Evolutionary conservation across 805 yeast species (phyloP), one percentile per base, ranked within the genome.

Genomic region (Deakozyma indianensis): DNA sequence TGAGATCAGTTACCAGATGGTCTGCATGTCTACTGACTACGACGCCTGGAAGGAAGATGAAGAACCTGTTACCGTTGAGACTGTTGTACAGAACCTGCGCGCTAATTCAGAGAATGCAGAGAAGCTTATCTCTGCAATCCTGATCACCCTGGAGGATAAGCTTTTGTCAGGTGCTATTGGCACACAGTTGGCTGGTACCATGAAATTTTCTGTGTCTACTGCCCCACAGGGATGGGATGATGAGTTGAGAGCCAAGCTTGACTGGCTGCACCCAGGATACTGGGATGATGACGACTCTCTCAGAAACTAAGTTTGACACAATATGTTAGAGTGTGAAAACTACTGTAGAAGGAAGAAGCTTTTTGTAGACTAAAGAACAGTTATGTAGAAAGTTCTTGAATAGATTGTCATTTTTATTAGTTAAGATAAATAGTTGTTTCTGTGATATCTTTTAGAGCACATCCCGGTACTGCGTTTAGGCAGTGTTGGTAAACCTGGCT

Each of bases 11-110:
- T 92, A 92, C 66, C 97, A 90, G 65, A 92, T 92, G 96, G 75
- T 92, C 52, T 92, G 99, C 66, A 92, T 92, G 99, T 81, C 95
- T 1, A 92, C 99, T 2, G 99, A 92, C 64, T 92, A 92, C 65
- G 99, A 92, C 61, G 94, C 98, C 22, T 92, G 99, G 99, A 83
- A 87, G 60, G 94, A 82, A 56, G 77, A 75, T 45, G 97, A 80
- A 60, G 96, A 90, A 58, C 90, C 97, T 2, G 99, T 92, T 42
- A 88, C 97, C 5, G 97, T 92, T n/a, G 96, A 88, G 66, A 83
- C 94, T 3, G 96, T 92, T 38, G 87, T 92, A 43, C 86, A 94
- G 46, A 84, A 92, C 62, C 73, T 90, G 60, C 75, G 76, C 58
- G 92, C 95, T 49, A 92, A 92, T 66, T 72, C 83, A 44, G 80